Percentiles rank a stretch among this genome's conserved stretches.
These are phyloP conservation scores for Diplodia sapinea DNA, from an alignment of 2,329 filamentous ascomycete species.

Conservation along the genomic window DNA sequence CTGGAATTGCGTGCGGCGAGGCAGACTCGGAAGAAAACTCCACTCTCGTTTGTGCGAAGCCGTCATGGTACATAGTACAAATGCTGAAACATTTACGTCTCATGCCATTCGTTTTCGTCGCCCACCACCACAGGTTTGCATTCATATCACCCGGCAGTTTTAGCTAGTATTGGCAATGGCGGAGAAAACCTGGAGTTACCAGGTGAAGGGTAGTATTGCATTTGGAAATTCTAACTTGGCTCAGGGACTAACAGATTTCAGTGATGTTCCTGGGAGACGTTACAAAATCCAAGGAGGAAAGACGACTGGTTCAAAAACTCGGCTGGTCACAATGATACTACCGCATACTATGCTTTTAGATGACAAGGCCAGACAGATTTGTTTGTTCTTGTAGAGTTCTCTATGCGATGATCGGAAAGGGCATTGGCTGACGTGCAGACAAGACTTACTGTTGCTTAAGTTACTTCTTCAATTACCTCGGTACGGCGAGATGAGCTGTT, in stretches of 20 bases:
- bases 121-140: not conserved
- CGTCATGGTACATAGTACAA: constrained; percentile 5
- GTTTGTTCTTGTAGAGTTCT: constrained; percentile 37
- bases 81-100: not conserved
- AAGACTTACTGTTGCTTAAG: constrained; percentile 42
- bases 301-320: constrained; percentile 40
- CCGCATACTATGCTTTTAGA: not conserved
- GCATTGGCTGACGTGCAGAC: not conserved
- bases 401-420: not conserved
- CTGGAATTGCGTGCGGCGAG: not conserved
- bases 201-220: not conserved
- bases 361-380: constrained; percentile 34
- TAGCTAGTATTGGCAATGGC: not conserved
- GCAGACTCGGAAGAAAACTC: not conserved
- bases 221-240: not conserved
- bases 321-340: constrained; percentile 31
- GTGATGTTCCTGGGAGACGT: constrained; percentile 17
- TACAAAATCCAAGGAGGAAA: constrained; percentile 36
- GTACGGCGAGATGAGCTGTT: constrained; percentile 25
- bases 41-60: not conserved
- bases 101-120: not conserved
- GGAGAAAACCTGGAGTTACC: not conserved
- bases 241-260: not conserved
- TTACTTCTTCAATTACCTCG: constrained; percentile 44
- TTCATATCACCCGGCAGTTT: not conserved